Conservation (phyloP, 1,139 yeast genomes). For the Pichia cactophila region DNA sequence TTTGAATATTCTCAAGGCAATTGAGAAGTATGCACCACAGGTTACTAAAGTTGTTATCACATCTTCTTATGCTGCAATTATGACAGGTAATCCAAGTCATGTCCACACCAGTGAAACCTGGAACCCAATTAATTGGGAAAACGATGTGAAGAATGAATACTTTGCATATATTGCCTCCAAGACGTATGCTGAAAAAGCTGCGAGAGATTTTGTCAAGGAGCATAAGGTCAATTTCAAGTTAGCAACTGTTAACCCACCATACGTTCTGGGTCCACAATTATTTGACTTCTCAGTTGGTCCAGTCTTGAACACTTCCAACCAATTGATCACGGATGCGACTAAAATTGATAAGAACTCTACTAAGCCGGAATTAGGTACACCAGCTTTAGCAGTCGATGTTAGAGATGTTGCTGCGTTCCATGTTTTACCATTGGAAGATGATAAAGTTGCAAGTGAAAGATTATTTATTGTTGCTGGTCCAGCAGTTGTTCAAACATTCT, state of each 20-base stretch:
- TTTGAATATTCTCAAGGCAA: slow-evolving; percentile 34
- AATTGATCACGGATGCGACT: slow-evolving; percentile 28
- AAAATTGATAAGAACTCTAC: slow-evolving; percentile 21
- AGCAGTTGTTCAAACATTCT: slow-evolving; percentile 32
- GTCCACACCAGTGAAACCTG: slow-evolving; percentile 35
- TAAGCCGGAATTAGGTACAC: slow-evolving; percentile 16
- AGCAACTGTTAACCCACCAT: slow-evolving; percentile 41
- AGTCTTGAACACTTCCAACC: slow-evolving; percentile 33
- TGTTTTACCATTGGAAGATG: slow-evolving; percentile 32
- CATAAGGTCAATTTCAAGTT: slow-evolving; percentile 36
- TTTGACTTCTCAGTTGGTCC: slow-evolving; percentile 27
- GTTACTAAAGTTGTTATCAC: slow-evolving; percentile 48
- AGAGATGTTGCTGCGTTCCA: slow-evolving; percentile 40
- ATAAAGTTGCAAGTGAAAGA: slow-evolving; percentile 32
- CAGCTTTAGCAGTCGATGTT: slow-evolving; percentile 33
- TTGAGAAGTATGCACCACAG: slow-evolving; percentile 36
- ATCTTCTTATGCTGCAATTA: slow-evolving; percentile 52
- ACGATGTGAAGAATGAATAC: slow-evolving; percentile 23
- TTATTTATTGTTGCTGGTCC: slow-evolving; percentile 33
- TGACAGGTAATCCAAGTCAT: too few relatives aligned
- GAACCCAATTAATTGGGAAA: slow-evolving; percentile 35
- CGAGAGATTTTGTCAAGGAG: slow-evolving; percentile 41
- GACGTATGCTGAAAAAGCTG: slow-evolving; percentile 45
- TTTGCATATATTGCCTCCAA: slow-evolving; percentile 44
- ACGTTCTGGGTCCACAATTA: slow-evolving; percentile 42